Percentiles rank a stretch among this genome's conserved stretches.
Evolutionary conservation across 1,284 basidiomycete genomes (phyloP).

Genomic region (Naganishia sp.): DNA sequence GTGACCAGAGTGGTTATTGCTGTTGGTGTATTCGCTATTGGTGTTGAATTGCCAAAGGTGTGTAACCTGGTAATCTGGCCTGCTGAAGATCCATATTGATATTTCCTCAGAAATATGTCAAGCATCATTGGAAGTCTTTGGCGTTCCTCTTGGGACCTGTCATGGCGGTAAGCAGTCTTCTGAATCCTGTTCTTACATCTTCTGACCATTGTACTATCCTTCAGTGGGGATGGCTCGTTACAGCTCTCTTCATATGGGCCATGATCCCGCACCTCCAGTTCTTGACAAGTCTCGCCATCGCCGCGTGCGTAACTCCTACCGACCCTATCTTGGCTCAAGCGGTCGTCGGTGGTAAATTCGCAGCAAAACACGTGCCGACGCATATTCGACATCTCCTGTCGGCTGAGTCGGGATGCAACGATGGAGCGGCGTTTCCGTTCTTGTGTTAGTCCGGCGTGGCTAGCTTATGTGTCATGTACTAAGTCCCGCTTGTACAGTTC

Average conservation of each 20-base stretch:
- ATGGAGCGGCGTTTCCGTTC: slow-evolving; percentile 95
- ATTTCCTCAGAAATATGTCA: slow-evolving; percentile 70
- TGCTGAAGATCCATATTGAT: neutral
- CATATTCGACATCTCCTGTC: slow-evolving; percentile 91
- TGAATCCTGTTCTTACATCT: neutral
- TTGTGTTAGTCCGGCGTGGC: slow-evolving; percentile 57
- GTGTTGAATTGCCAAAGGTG: slow-evolving; percentile 86
- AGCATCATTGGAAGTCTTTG: slow-evolving; percentile 84
- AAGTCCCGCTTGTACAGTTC: slow-evolving; percentile 50
- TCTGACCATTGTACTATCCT: neutral
- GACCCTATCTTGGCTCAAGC: slow-evolving; percentile 69
- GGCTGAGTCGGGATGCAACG: slow-evolving; percentile 89
- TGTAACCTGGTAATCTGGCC: slow-evolving; percentile 14
- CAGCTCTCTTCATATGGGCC: slow-evolving; percentile 80
- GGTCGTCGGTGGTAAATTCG: slow-evolving; percentile 94
- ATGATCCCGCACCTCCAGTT: slow-evolving; percentile 84
- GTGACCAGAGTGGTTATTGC: slow-evolving; percentile 94
- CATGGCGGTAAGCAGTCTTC: slow-evolving; percentile 59
- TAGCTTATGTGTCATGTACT: neutral
- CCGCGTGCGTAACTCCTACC: slow-evolving; percentile 92
- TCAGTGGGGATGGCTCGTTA: slow-evolving; percentile 79
- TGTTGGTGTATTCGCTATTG: slow-evolving; percentile 96
- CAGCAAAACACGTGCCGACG: slow-evolving; percentile 95
- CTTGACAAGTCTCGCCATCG: slow-evolving; percentile 81
- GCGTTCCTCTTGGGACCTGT: slow-evolving; percentile 83